These are phyloP conservation scores for Paramecium pentaurelia DNA, from an alignment of 73 alveolate genomes.

Conservation along the genomic window DNA sequence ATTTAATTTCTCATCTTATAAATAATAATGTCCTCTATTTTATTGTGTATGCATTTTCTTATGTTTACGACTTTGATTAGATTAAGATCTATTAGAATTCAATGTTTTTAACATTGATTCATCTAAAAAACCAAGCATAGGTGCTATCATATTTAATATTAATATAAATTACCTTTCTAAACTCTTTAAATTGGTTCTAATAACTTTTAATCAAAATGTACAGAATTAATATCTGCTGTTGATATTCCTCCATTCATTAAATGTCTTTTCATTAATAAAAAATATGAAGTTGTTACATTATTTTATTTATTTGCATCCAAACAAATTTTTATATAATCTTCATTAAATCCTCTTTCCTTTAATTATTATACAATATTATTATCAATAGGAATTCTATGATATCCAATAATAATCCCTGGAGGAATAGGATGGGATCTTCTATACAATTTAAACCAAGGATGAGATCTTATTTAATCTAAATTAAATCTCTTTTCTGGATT, in stretches of 20 bases:
- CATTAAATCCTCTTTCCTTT: constrained; percentile 64
- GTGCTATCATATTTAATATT: neutral
- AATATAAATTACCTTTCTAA: neutral
- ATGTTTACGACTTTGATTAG: neutral
- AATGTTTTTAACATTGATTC: neutral
- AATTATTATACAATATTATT: constrained; percentile 55
- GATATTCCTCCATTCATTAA: constrained; percentile 71
- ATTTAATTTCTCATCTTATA: neutral
- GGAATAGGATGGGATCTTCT: constrained; percentile 56
- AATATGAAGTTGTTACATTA: constrained; percentile 87
- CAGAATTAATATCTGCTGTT: constrained; percentile 53
- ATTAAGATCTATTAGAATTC: neutral
- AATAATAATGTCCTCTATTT: neutral
- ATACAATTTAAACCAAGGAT: constrained; percentile 67
- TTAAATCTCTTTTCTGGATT: constrained; percentile 69
- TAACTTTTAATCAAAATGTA: constrained; percentile 33
- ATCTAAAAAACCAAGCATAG: neutral
- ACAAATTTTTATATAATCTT: constrained; percentile 71
- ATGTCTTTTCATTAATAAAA: constrained; percentile 86
- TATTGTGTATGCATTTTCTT: neutral
- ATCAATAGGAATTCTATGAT: constrained; percentile 67
- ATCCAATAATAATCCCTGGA: constrained; percentile 59
- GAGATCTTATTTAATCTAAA: constrained; percentile 58
- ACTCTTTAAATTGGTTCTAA: constrained; percentile 28
- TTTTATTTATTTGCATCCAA: constrained; percentile 89